Evolutionary conservation across 441 rosid genomes (phyloP).

Genomic region (Bocquillonia castaneifolia): DNA sequence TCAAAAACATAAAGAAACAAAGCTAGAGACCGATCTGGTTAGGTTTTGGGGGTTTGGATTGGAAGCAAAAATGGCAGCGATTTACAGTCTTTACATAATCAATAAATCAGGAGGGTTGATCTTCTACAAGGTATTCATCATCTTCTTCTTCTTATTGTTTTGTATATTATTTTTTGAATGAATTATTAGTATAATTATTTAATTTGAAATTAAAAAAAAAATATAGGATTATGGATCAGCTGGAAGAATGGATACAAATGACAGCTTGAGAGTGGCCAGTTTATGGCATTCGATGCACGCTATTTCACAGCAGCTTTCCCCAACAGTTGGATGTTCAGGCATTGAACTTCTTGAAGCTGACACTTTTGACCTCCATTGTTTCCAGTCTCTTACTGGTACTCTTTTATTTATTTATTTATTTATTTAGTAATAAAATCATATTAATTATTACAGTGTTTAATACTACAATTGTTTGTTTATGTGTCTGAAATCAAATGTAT

Average conservation of each 20-base stretch:
- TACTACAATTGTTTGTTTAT: too few relatives aligned
- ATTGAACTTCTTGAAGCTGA: slow-evolving; percentile 86
- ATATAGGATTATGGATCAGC: slow-evolving; percentile 79
- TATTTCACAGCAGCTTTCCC: slow-evolving; percentile 90
- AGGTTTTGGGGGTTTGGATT: background rate
- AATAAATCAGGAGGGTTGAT: slow-evolving; percentile 92
- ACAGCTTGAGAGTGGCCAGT: slow-evolving; percentile 90
- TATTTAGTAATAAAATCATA: too few relatives aligned
- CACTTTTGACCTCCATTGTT: slow-evolving; percentile 83
- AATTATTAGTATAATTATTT: too few relatives aligned
- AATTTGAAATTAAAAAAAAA: too few relatives aligned
- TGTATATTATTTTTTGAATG: too few relatives aligned
- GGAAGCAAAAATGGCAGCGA: slow-evolving; percentile 58
- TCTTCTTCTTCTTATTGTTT: too few relatives aligned
- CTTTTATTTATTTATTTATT: too few relatives aligned
- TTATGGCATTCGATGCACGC: slow-evolving; percentile 98
- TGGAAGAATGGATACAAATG: slow-evolving; percentile 90
- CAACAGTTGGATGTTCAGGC: slow-evolving; percentile 67
- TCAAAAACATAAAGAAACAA: background rate
- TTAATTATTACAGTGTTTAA: too few relatives aligned
- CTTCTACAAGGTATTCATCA: slow-evolving; percentile 57
- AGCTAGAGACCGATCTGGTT: background rate
- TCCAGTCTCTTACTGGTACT: slow-evolving; percentile 79
- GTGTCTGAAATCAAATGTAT: too few relatives aligned
- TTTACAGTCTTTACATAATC: slow-evolving; percentile 78